phyloP scores from a whole-genome alignment of 768 basidiomycete species.

The Leccinum variicolor region DNA sequence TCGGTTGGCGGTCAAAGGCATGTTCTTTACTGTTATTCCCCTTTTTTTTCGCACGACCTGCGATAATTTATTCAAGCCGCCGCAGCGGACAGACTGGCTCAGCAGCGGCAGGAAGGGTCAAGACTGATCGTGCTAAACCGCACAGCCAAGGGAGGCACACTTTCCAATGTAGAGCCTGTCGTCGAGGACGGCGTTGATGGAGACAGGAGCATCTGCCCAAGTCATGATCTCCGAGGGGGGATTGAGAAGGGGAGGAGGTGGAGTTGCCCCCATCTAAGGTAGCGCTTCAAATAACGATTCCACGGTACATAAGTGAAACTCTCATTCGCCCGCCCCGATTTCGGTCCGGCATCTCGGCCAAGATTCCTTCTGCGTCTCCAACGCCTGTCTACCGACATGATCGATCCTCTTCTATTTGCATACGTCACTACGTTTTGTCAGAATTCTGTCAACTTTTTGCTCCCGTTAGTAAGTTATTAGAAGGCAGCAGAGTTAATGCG shows the following conservation, averaged over 20 bases:
- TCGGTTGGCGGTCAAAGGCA: conserved; percentile 36
- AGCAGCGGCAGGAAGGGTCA: background rate
- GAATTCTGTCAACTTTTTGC: background rate
- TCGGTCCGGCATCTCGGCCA: background rate
- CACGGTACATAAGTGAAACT: conserved; percentile 3
- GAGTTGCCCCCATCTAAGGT: conserved; percentile 10
- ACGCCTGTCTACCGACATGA: too few species aligned
- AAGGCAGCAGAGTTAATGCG: too few species aligned
- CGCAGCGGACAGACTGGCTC: conserved; percentile 34
- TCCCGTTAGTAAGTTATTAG: background rate
- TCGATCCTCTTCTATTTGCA: too few species aligned
- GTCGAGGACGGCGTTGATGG: conserved; percentile 27
- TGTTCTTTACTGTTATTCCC: conserved; percentile 53
- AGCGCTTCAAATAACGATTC: conserved; percentile 21
- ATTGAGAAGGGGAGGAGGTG: conserved; percentile 2
- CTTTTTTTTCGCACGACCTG: conserved; percentile 25
- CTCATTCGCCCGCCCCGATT: background rate
- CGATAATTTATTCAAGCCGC: conserved; percentile 33
- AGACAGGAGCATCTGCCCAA: conserved; percentile 27
- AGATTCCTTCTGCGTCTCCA: too few species aligned
- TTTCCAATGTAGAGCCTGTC: conserved; percentile 35
- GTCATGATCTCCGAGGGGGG: conserved; percentile 18
- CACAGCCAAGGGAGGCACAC: conserved; percentile 16
- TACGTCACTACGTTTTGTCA: background rate
- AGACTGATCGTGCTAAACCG: background rate